Percentiles rank a stretch among this genome's conserved stretches.
Conservation (phyloP, 768 basidiomycete genomes). For the Lactarius quietus region DNA sequence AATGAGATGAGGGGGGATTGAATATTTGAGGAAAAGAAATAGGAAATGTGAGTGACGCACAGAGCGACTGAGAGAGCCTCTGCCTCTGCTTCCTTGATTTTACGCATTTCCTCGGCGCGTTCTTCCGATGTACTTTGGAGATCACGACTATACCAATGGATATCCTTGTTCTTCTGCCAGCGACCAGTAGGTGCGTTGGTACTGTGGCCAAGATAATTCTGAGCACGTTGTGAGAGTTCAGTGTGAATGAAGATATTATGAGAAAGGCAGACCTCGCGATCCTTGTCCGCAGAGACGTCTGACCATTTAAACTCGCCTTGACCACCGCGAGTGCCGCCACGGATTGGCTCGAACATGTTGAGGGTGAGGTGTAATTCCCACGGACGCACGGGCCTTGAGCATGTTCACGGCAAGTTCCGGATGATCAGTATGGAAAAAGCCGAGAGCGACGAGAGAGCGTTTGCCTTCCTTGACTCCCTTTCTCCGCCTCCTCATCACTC, state of each 20-base stretch:
- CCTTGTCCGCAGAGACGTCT: constrained; percentile 89
- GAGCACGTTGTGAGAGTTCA: neutral
- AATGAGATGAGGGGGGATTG: constrained; percentile 7
- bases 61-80: constrained; percentile 82
- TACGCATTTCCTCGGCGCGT: constrained; percentile 68
- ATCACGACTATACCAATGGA: constrained; percentile 93
- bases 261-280: constrained; percentile 64
- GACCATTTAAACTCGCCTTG: constrained; percentile 91
- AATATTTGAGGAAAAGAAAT: neutral
- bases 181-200: constrained; percentile 93
- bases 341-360: constrained; percentile 84
- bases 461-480: neutral
- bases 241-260: neutral
- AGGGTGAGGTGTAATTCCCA: too few species aligned
- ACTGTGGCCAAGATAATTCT: constrained; percentile 95
- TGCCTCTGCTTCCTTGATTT: constrained; percentile 83
- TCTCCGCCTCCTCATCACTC: neutral
- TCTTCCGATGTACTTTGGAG: constrained; percentile 40
- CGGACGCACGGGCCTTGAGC: constrained; percentile 18
- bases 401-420: constrained; percentile 15
- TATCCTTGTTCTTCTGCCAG: constrained; percentile 97
- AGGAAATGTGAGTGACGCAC: constrained; percentile 38
- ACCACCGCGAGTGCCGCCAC: constrained; percentile 89
- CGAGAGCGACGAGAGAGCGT: constrained; percentile 5
- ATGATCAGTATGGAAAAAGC: constrained; percentile 16